A percentile compares a stretch with the other conserved stretches of the same genome.
phyloP scores from a whole-genome alignment of 1,284 basidiomycete genomes.

The Naganishia liquefaciens region DNA sequence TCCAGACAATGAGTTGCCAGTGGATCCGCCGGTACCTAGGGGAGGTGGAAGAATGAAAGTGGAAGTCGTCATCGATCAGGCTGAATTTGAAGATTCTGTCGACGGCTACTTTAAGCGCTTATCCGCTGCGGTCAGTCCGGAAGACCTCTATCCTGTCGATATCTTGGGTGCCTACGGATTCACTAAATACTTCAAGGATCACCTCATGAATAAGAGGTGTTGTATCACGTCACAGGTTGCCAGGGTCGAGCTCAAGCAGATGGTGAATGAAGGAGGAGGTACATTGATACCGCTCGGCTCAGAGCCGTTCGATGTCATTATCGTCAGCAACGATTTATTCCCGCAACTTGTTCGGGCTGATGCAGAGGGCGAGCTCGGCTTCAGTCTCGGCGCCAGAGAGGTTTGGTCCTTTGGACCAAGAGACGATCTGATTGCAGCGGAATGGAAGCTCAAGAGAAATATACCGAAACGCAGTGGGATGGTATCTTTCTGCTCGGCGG shows the following conservation, averaged over 20 bases:
- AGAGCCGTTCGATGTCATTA: slow-evolving; percentile 9
- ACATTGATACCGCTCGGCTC: background rate
- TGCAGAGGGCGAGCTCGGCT: background rate
- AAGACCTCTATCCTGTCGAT: slow-evolving; percentile 9
- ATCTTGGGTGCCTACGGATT: slow-evolving; percentile 15
- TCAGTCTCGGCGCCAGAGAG: background rate
- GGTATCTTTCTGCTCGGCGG: slow-evolving; percentile 2
- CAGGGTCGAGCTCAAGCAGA: slow-evolving; percentile 17
- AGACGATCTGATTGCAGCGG: background rate
- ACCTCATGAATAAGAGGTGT: slow-evolving; percentile 12
- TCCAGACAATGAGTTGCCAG: slow-evolving; percentile 13
- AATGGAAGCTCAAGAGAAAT: slow-evolving; percentile 9
- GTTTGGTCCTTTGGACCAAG: slow-evolving; percentile 20
- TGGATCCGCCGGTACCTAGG: slow-evolving; percentile 2
- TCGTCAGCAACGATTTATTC: slow-evolving; percentile 20
- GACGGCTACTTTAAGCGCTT: slow-evolving; percentile 22
- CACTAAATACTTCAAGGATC: slow-evolving; percentile 6
- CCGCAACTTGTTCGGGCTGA: background rate
- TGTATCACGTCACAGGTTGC: slow-evolving; percentile 14
- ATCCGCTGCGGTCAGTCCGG: background rate
- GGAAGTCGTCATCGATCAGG: slow-evolving; percentile 23
- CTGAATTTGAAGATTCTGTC: slow-evolving; percentile 13
- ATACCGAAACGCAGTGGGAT: slow-evolving; percentile 20
- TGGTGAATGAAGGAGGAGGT: slow-evolving; percentile 9
- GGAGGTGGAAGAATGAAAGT: slow-evolving; percentile 20